phyloP scores from a whole-genome alignment of 2,329 filamentous ascomycete species.

The Claviceps quebecensis region DNA sequence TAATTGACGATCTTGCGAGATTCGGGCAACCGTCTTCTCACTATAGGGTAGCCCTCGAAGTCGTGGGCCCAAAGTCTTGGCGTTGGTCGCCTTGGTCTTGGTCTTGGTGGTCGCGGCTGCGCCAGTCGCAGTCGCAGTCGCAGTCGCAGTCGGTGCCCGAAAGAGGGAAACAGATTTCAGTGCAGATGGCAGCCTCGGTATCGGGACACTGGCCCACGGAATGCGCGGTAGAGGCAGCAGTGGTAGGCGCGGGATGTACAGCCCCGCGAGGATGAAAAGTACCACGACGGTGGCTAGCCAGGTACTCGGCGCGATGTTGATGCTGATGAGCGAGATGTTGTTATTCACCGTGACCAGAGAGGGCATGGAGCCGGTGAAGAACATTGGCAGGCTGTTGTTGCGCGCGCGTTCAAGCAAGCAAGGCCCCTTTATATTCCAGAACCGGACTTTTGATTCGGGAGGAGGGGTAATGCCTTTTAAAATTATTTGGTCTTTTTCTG shows the following conservation, averaged over 20 bases:
- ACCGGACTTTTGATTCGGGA: no score
- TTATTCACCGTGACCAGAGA: slow-evolving; percentile 47
- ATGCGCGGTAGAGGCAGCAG: slow-evolving; percentile 17
- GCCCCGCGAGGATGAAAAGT: slow-evolving; percentile 34
- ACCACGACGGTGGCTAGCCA: slow-evolving; percentile 39
- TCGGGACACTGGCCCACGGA: slow-evolving; percentile 8
- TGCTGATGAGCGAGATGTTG: slow-evolving; percentile 45
- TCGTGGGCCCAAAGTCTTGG: no score
- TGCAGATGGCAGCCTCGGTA: slow-evolving; percentile 17
- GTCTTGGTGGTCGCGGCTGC: slow-evolving; percentile 1
- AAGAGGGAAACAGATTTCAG: neutral
- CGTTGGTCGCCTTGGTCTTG: neutral
- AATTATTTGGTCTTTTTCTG: no score
- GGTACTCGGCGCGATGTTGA: slow-evolving; percentile 43
- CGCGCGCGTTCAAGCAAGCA: no score
- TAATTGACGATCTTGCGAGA: slow-evolving; percentile 12
- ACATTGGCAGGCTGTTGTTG: neutral
- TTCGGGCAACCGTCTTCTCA: slow-evolving; percentile 15
- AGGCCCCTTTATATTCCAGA: no score
- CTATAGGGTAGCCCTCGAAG: slow-evolving; percentile 6
- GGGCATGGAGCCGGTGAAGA: slow-evolving; percentile 32
- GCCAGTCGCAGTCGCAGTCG: slow-evolving; percentile 1
- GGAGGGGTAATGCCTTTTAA: no score
- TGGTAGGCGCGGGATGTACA: slow-evolving; percentile 29
- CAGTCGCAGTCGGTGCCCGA: neutral